These are phyloP conservation scores for Dactylellina leptospora DNA, from an alignment of 2,329 filamentous ascomycete species.

Conservation along the genomic window DNA sequence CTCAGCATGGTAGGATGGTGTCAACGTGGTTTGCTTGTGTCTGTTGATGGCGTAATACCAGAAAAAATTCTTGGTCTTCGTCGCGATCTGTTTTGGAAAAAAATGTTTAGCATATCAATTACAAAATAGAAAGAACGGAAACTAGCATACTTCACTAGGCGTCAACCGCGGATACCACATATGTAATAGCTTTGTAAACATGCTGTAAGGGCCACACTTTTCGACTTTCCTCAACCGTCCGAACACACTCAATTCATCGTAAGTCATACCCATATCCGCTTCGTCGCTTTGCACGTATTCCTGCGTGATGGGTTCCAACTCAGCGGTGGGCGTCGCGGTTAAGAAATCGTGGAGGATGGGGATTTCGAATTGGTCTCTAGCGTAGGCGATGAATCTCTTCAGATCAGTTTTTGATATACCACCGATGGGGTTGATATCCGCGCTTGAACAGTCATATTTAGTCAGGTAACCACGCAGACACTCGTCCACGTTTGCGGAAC, in stretches of 20 bases:
- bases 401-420: conserved; percentile 72
- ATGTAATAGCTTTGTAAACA: conserved; percentile 64
- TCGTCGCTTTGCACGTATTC: conserved; percentile 64
- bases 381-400: conserved; percentile 76
- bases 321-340: conserved; percentile 70
- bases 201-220: conserved; percentile 64
- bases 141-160: conserved; percentile 50
- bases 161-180: conserved; percentile 64
- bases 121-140: conserved; percentile 60
- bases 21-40: conserved; percentile 71
- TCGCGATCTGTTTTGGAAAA: conserved; percentile 60
- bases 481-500: conserved; percentile 73
- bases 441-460: conserved; percentile 72
- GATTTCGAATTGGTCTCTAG: conserved; percentile 68
- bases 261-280: conserved; percentile 67
- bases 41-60: conserved; percentile 71
- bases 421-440: conserved; percentile 72
- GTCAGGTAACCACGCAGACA: conserved; percentile 68
- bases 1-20: conserved; percentile 66
- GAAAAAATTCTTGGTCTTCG: conserved; percentile 65
- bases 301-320: conserved; percentile 64
- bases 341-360: conserved; percentile 74
- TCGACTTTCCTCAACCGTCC: conserved; percentile 63
- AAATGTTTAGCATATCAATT: background rate
- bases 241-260: conserved; percentile 63